Evolutionary conservation across 2,329 filamentous ascomycete species (phyloP).

Genomic region (Xylariales sp.): DNA sequence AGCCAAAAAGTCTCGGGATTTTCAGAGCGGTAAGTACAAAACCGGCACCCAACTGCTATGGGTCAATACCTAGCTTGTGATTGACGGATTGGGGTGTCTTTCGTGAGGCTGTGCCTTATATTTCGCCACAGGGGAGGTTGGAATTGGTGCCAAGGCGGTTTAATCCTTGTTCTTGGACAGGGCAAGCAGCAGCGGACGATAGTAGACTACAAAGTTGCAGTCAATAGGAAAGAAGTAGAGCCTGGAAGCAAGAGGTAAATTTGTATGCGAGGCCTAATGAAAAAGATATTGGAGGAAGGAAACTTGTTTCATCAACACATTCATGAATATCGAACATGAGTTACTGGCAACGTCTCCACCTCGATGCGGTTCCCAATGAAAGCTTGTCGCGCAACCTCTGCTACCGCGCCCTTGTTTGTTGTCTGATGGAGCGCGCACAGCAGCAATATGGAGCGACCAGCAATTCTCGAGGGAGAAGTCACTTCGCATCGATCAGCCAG

Average conservation of each 20-base stretch:
- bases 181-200: too few relatives aligned
- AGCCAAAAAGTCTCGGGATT: background rate
- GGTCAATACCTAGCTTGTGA: slow-evolving; percentile 8
- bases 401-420: slow-evolving; percentile 7
- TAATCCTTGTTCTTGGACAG: background rate
- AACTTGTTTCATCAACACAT: too few relatives aligned
- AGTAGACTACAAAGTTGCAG: too few relatives aligned
- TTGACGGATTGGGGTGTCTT: slow-evolving; percentile 8
- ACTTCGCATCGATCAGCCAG: slow-evolving; percentile 3
- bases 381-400: slow-evolving; percentile 1
- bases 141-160: background rate
- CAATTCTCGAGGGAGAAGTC: background rate
- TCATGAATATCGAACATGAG: too few relatives aligned
- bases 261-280: too few relatives aligned
- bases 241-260: too few relatives aligned
- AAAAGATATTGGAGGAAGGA: too few relatives aligned
- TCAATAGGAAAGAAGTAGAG: too few relatives aligned
- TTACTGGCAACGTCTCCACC: too few relatives aligned
- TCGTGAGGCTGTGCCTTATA: slow-evolving; percentile 10
- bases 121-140: slow-evolving; percentile 8
- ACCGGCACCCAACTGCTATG: background rate
- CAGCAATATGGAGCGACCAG: slow-evolving; percentile 3
- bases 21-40: background rate
- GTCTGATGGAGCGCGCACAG: slow-evolving; percentile 5
- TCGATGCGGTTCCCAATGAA: too few relatives aligned